Evolutionary conservation across 371 early-diverging fungal genomes (phyloP).

Genomic region (Apophysomyces ossiformis): DNA sequence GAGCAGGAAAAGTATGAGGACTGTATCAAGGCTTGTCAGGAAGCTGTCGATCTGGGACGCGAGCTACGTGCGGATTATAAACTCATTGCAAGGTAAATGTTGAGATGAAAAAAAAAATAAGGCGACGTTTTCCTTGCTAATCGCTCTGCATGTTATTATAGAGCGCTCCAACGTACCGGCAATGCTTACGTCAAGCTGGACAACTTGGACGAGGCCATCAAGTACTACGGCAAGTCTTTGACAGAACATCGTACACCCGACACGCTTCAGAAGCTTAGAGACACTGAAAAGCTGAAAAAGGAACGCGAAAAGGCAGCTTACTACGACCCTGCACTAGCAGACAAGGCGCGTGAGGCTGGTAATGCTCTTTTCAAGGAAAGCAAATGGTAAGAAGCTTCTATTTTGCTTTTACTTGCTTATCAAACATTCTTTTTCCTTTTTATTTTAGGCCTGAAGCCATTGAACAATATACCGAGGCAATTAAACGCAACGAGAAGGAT

Average conservation of each 20-base stretch:
- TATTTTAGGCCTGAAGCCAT: conserved; percentile 78
- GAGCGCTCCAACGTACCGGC: conserved; percentile 92
- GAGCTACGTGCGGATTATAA: conserved; percentile 93
- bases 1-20: conserved; percentile 92
- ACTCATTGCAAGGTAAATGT: conserved; percentile 82
- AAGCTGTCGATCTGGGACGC: conserved; percentile 93
- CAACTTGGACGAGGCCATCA: conserved; percentile 86
- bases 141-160: conserved; percentile 18
- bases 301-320: conserved; percentile 86
- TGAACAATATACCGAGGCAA: conserved; percentile 94
- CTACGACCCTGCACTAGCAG: conserved; percentile 79
- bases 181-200: conserved; percentile 84
- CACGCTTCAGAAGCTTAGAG: conserved; percentile 87
- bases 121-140: neutral
- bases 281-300: conserved; percentile 84
- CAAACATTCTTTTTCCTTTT: neutral
- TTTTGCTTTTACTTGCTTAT: neutral
- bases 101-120: neutral
- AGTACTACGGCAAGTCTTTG: conserved; percentile 90
- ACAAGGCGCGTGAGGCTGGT: conserved; percentile 93
- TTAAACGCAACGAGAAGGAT: conserved; percentile 93
- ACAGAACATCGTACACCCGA: conserved; percentile 97
- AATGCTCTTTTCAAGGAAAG: conserved; percentile 92
- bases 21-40: conserved; percentile 89
- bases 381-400: conserved; percentile 56